Conservation (phyloP, 2,329 filamentous ascomycete genomes). For the Gnomoniopsis sp. region DNA sequence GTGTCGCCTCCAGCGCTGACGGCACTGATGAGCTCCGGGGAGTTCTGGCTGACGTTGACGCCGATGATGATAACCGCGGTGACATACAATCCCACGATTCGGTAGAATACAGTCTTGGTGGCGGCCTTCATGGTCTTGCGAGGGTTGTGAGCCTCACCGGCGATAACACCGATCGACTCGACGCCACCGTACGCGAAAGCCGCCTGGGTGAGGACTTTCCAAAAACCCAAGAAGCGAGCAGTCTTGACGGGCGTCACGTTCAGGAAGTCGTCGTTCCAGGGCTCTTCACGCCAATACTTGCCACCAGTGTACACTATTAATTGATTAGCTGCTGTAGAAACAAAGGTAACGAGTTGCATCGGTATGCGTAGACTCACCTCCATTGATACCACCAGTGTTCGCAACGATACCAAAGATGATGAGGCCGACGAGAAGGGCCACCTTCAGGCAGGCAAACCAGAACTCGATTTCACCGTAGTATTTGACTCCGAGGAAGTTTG, state of each 20-base stretch:
- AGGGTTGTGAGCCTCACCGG: conserved; percentile 49
- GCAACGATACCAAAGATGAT: conserved; percentile 61
- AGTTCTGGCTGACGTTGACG: conserved; percentile 54
- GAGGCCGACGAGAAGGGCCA: conserved; percentile 27
- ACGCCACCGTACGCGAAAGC: conserved; percentile 19
- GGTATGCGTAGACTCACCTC: neutral
- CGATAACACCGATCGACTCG: conserved; percentile 22
- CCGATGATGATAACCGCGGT: conserved; percentile 56
- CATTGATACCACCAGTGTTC: conserved; percentile 46
- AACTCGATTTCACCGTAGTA: conserved; percentile 16
- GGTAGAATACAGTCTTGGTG: conserved; percentile 57
- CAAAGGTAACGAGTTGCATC: neutral
- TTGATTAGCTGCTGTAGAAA: neutral
- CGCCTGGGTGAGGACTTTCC: conserved; percentile 17
- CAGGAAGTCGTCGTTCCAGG: conserved; percentile 10
- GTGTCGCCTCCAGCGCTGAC: conserved; percentile 51
- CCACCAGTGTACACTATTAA: conserved; percentile 11
- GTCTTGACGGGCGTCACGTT: conserved; percentile 8
- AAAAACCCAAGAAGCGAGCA: conserved; percentile 16
- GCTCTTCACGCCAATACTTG: conserved; percentile 17
- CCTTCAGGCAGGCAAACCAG: conserved; percentile 16
- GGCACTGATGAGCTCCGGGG: conserved; percentile 29
- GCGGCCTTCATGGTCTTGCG: conserved; percentile 46
- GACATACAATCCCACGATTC: conserved; percentile 61
- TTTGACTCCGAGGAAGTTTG: conserved; percentile 19